phyloP scores from a whole-genome alignment of 1,139 yeast genomes.

The Saccharomycopsis hybrid region DNA sequence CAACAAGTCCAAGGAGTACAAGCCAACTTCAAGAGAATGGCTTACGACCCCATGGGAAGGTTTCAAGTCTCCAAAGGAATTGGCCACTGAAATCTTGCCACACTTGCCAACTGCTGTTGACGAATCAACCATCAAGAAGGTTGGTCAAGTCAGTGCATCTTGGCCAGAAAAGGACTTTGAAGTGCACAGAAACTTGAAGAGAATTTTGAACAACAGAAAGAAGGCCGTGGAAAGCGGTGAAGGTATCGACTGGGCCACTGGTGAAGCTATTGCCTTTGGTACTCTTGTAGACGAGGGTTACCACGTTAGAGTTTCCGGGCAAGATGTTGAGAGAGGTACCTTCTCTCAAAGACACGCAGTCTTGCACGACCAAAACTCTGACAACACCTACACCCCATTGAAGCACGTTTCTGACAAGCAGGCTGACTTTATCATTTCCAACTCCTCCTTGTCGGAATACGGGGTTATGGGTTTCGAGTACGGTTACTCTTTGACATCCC shows the following conservation, averaged over 20 bases:
- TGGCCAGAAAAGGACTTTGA: constrained; percentile 82
- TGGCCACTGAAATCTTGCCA: constrained; percentile 92
- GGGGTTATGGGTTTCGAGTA: constrained; percentile 99
- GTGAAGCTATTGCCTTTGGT: constrained; percentile 98
- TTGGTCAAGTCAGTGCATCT: constrained; percentile 73
- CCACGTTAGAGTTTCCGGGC: constrained; percentile 97
- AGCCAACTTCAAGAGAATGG: constrained; percentile 95
- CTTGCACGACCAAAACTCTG: constrained; percentile 89
- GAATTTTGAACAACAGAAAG: constrained; percentile 83
- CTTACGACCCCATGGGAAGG: constrained; percentile 98
- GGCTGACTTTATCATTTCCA: constrained; percentile 82
- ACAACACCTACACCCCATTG: constrained; percentile 77
- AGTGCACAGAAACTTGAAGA: constrained; percentile 92
- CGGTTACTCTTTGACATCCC: constrained; percentile 96
- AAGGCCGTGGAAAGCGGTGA: constrained; percentile 85
- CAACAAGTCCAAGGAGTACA: constrained; percentile 79
- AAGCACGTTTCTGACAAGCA: constrained; percentile 69
- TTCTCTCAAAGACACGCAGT: constrained; percentile 99
- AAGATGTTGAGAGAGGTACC: constrained; percentile 99
- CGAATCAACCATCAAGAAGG: constrained; percentile 60
- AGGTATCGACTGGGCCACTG: constrained; percentile 98
- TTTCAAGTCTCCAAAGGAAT: constrained; percentile 95
- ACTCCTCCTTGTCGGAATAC: constrained; percentile 95
- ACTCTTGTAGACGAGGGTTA: constrained; percentile 88
- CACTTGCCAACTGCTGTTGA: constrained; percentile 94